Base-by-base conservation (phyloP, 768 basidiomycete genomes). In the Kwoniella dejecticola region DNA sequence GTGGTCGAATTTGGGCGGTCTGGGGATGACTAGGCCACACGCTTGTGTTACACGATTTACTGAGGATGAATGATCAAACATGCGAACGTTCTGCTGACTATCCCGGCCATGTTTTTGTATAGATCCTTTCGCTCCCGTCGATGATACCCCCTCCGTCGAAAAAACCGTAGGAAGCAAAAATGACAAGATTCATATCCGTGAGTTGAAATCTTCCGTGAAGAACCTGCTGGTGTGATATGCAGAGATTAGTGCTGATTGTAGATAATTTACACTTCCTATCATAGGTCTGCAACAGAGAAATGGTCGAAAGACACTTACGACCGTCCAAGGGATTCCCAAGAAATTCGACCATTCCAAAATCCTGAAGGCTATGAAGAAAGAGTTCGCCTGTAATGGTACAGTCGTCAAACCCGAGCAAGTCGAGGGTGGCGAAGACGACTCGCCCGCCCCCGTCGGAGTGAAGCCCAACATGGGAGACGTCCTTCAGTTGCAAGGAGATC, bases 321-420 rank as follows among this genome's bases (percentile, higher is more conserved):
- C 94, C 60, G 84, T 98, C 70, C 94, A 98, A 81, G 96, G 96
- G 64, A 81, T 99, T 68, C 90, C 91, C 57, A 91, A 89, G 81
- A 86, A 93, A 82, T 97, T 95, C 81, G 92, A 97, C 80, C 85
- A 87, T 69, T 98, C 96, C 87, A 99, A 98, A 82, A 84, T 99
- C 67, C 84, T 98, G 80, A 98, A 98, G 80, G 93, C 90, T 13
- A 96, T 98, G 84, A 99, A 98, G 85, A 99, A 97, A 91, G 91
- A 96, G 83, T 96, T 97, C 71, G 94, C 94, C 68, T 97, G 94
- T 83, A 99, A 99, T 81, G 96, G 96, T 70, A 94, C 89, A 52
- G 85, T 99, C 71, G 90, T 96, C 68, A 72, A 74, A n/a, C 70
- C 74, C 36, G 74, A 69, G 61, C 67, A 72, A 38, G 76, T 71